Conservation (phyloP, 2,329 filamentous ascomycete species). For the Xylariomycetidae sp. region DNA sequence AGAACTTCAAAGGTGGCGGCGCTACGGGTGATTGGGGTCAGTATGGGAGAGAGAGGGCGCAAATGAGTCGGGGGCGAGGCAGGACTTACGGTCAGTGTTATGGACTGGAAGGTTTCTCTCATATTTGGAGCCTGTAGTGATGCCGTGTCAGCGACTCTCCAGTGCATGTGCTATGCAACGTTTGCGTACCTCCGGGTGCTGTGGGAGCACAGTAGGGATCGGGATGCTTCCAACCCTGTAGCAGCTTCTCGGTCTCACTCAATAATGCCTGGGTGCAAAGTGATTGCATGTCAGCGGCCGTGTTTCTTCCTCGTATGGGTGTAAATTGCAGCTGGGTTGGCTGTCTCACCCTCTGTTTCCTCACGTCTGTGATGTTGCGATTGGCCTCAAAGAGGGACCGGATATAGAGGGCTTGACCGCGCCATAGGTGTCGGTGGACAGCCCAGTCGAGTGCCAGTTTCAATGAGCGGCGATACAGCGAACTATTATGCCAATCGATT, state of each 20-base stretch:
- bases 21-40: too few species aligned
- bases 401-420: slow-evolving; percentile 93
- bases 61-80: too few species aligned
- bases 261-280: slow-evolving; percentile 83
- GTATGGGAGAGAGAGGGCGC: too few species aligned
- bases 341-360: slow-evolving; percentile 87
- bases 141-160: not conserved
- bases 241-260: slow-evolving; percentile 78
- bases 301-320: not conserved
- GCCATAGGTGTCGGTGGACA: slow-evolving; percentile 88
- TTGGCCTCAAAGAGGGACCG: slow-evolving; percentile 94
- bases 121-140: slow-evolving; percentile 75
- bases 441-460: slow-evolving; percentile 95
- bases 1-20: slow-evolving; percentile 48
- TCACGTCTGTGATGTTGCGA: slow-evolving; percentile 74
- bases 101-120: slow-evolving; percentile 86
- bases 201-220: slow-evolving; percentile 88
- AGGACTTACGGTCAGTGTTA: slow-evolving; percentile 70
- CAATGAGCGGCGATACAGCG: slow-evolving; percentile 85
- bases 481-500: too few species aligned
- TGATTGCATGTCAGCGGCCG: slow-evolving; percentile 1
- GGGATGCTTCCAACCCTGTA: slow-evolving; percentile 96
- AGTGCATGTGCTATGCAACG: not conserved
- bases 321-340: slow-evolving; percentile 25
- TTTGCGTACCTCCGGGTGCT: slow-evolving; percentile 76